Evolutionary conservation across 805 yeast genomes (phyloP), one percentile per base, ranked within the genome.

Genomic region (Candida railenensis): DNA sequence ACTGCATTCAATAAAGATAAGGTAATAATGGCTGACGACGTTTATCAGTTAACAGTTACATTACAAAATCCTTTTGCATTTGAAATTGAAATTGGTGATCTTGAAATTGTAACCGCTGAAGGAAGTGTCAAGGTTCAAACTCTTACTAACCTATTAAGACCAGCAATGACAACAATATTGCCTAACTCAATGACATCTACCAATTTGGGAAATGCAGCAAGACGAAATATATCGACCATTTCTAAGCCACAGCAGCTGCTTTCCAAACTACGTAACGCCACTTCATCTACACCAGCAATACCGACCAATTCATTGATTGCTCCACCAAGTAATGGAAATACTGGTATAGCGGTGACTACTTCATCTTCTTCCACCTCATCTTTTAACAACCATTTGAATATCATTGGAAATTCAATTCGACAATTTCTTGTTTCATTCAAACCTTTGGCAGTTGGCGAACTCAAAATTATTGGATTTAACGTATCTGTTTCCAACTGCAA

Each of bases 41-140:
- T 77, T 3, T 77, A 80, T 11, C 85, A 81, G 47, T 68, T 87
- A 15, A 59, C 69, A 4, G 66, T 88, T 1, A 66, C 71, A 2
- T 56, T 91, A 7, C 90, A 86, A 57, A 92, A 92, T 59, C 96
- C 96, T 7, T 89, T 81, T 65, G 78, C 79, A 4, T 89, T 88
- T 62, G 89, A 85, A 37, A 67, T 91, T 12, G 83, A 80, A 34
- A 66, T 91, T 3, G 69, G 71, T 16, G 76, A 76, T 25, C 57
- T 85, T 2, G 56, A 66, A 34, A 63, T 85, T 2, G 64, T 62
- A 1, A 56, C 69, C 3, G 39, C 12, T 15, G 66, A 60, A 11
- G 62, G 61, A 4, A 56, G 46, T 4, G 59, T 58, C 3, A 46
- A 56, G n/a, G 57, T 68, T 1, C 64, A 67, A 37, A 69, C 73